Evolutionary conservation across 306 rosid species (phyloP).

Genomic region (Vachellia pachyceras): DNA sequence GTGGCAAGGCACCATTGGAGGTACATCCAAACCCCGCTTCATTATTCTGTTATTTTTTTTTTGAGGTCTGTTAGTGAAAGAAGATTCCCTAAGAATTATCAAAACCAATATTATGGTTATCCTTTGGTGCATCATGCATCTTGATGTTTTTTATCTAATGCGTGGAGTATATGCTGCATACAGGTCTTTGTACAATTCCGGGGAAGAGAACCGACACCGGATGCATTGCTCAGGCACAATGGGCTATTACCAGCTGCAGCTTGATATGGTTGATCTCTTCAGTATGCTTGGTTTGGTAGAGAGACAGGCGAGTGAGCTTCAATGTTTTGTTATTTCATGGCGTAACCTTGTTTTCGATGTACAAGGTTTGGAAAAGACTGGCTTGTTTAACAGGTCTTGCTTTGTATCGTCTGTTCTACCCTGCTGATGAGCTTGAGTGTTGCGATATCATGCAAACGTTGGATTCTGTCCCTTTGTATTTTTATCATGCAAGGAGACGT

Average conservation of each 20-base stretch:
- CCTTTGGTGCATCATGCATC: neutral
- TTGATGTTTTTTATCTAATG: slow-evolving; percentile 5
- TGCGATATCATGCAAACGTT: neutral
- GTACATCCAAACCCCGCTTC: slow-evolving; percentile 30
- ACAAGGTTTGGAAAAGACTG: neutral
- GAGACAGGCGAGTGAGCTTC: neutral
- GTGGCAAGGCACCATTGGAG: slow-evolving; percentile 87
- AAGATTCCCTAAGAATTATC: neutral
- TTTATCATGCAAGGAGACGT: neutral
- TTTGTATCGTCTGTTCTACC: neutral
- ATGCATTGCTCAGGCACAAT: slow-evolving; percentile 91
- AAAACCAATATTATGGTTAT: neutral
- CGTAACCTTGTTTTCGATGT: too few species aligned
- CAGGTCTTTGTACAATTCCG: slow-evolving; percentile 93
- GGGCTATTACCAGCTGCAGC: slow-evolving; percentile 67
- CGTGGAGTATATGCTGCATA: slow-evolving; percentile 33
- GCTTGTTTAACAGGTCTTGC: neutral
- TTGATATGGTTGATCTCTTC: slow-evolving; percentile 27
- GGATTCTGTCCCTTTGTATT: too few species aligned
- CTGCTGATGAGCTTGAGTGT: neutral
- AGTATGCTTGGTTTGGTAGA: neutral
- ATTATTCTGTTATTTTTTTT: neutral
- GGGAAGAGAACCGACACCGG: slow-evolving; percentile 96
- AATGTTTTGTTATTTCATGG: slow-evolving; percentile 1
- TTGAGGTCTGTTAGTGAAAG: neutral